These are phyloP conservation scores for Tetrapisispora nanseiensis DNA, from an alignment of 805 yeast genomes.

Conservation along the genomic window DNA sequence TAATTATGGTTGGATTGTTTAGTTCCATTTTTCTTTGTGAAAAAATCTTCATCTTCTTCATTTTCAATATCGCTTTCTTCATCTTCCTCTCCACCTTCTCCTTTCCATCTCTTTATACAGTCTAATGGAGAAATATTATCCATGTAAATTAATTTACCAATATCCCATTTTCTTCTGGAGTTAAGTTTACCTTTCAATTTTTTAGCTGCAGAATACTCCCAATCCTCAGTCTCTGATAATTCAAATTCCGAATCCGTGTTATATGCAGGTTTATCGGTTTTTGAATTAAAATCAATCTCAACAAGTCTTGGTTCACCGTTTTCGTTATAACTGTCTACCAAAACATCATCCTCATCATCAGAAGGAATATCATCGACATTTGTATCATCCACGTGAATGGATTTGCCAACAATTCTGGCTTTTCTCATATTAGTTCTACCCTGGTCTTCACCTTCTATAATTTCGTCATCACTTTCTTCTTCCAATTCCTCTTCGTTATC, in stretches of 20 bases:
- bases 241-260: slow-evolving; percentile 48
- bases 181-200: slow-evolving; percentile 44
- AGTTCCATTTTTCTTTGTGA: slow-evolving; percentile 39
- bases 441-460: slow-evolving; percentile 29
- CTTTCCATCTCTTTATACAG: slow-evolving; percentile 62
- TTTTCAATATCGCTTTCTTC: slow-evolving; percentile 34
- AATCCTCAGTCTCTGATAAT: slow-evolving; percentile 32
- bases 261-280: slow-evolving; percentile 32
- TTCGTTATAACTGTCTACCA: slow-evolving; percentile 21
- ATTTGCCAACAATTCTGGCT: slow-evolving; percentile 48
- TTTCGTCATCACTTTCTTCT: slow-evolving; percentile 25
- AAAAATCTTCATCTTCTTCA: slow-evolving; percentile 41
- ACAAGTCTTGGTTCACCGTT: slow-evolving; percentile 37
- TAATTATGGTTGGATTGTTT: slow-evolving; percentile 3
- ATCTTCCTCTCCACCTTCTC: slow-evolving; percentile 37
- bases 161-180: slow-evolving; percentile 56
- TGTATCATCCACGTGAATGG: slow-evolving; percentile 37
- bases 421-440: slow-evolving; percentile 62
- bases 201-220: slow-evolving; percentile 43
- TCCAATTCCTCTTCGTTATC: slow-evolving; percentile 27
- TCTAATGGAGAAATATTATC: slow-evolving; percentile 67
- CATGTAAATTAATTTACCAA: slow-evolving; percentile 71
- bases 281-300: slow-evolving; percentile 38
- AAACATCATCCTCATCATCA: slow-evolving; percentile 32
- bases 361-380: slow-evolving; percentile 37